Evolutionary conservation across 1,284 basidiomycete genomes (phyloP).

Genomic region (Melanopsichium pennsylvanicum): DNA sequence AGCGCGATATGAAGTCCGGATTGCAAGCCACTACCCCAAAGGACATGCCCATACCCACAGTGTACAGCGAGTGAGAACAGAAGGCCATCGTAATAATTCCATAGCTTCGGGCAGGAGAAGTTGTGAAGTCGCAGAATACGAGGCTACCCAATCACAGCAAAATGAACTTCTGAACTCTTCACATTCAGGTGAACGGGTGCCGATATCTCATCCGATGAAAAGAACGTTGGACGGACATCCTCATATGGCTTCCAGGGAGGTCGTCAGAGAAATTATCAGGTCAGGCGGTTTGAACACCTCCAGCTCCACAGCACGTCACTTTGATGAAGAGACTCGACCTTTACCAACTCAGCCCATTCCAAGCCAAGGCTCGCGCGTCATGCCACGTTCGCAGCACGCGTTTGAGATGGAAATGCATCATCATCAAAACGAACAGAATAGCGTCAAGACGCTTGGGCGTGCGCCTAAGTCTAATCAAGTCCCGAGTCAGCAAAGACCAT

Average conservation of each 20-base stretch:
- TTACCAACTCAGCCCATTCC: conserved; percentile 7
- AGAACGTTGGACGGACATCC: background rate
- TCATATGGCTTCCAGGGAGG: too few relatives aligned
- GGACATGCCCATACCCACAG: too few relatives aligned
- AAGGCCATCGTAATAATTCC: too few relatives aligned
- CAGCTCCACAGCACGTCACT: too few relatives aligned
- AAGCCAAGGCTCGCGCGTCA: conserved; percentile 4
- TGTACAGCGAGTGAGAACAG: too few relatives aligned
- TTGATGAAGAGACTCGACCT: background rate
- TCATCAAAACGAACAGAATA: background rate
- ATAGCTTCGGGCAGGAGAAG: background rate
- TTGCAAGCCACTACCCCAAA: too few relatives aligned
- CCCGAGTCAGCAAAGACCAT: too few relatives aligned
- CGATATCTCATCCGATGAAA: background rate
- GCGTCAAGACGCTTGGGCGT: too few relatives aligned
- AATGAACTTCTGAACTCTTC: background rate
- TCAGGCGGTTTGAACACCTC: too few relatives aligned
- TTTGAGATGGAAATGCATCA: background rate
- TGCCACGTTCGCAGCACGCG: background rate
- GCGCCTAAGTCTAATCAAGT: too few relatives aligned
- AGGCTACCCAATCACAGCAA: background rate
- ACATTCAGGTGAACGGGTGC: background rate
- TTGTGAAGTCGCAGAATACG: background rate
- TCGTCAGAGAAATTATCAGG: too few relatives aligned
- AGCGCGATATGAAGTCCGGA: too few relatives aligned